A percentile compares a stretch with the other conserved stretches of the same genome.
Conservation (phyloP, 1,284 basidiomycete genomes). For the Schizopora paradoxa region DNA sequence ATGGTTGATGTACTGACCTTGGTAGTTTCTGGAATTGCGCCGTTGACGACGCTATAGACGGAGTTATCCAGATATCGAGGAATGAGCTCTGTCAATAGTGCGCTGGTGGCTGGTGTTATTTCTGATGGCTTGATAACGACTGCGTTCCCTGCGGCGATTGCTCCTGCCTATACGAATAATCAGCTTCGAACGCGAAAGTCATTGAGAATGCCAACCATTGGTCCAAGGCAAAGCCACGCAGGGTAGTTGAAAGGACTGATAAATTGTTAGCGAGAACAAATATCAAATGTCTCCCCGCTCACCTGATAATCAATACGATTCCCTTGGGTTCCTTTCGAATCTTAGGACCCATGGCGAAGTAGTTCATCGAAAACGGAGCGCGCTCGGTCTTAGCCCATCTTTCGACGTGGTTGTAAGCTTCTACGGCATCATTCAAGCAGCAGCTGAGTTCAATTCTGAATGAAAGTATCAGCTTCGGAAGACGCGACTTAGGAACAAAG, state of each 20-base stretch:
- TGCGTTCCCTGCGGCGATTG: slow-evolving; percentile 78
- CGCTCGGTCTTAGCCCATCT: slow-evolving; percentile 73
- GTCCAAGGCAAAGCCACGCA: slow-evolving; percentile 45
- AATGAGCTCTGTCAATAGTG: slow-evolving; percentile 68
- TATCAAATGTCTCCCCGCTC: too few species aligned
- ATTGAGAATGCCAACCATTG: slow-evolving; percentile 50
- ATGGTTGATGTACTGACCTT: slow-evolving; percentile 38
- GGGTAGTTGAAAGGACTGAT: slow-evolving; percentile 54
- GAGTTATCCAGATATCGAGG: slow-evolving; percentile 80
- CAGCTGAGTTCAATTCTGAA: slow-evolving; percentile 54
- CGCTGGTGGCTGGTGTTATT: slow-evolving; percentile 57
- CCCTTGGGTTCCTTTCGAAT: slow-evolving; percentile 77
- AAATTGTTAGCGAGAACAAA: neutral
- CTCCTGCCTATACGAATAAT: slow-evolving; percentile 53
- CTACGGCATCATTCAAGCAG: slow-evolving; percentile 54
- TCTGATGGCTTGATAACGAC: slow-evolving; percentile 81
- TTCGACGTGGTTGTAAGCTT: slow-evolving; percentile 62
- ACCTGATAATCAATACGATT: slow-evolving; percentile 54
- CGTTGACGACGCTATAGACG: slow-evolving; percentile 69
- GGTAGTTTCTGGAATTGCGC: slow-evolving; percentile 70
- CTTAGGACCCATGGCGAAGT: slow-evolving; percentile 51
- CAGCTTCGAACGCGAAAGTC: too few species aligned
- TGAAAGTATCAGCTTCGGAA: too few species aligned
- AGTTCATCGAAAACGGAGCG: slow-evolving; percentile 50
- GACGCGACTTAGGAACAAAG: too few species aligned